A percentile compares a stretch with the other conserved stretches of the same genome.
Conservation (phyloP, 1,284 basidiomycete species). For the Mycena citricolor region DNA sequence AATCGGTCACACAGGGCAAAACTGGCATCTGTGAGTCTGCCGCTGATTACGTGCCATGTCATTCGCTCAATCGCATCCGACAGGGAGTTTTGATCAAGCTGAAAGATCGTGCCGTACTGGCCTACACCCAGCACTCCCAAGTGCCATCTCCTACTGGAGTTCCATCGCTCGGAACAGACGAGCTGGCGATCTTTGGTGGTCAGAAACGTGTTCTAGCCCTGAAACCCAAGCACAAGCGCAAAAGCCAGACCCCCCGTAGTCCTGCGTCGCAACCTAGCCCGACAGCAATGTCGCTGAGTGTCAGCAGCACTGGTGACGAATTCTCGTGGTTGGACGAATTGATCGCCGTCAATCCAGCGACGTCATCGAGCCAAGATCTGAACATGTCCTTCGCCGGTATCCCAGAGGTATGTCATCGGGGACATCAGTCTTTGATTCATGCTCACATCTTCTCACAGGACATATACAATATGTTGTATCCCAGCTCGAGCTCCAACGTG, state of each 20-base stretch:
- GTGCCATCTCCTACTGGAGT: constrained; percentile 14
- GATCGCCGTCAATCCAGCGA: constrained; percentile 1
- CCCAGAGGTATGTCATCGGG: constrained; percentile 4
- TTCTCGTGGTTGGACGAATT: constrained; percentile 20
- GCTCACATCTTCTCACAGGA: constrained; percentile 5
- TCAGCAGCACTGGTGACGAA: background rate
- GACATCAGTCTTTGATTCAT: background rate
- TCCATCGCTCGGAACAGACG: constrained; percentile 36
- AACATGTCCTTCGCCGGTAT: no score
- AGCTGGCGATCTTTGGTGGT: constrained; percentile 57
- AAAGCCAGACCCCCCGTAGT: background rate
- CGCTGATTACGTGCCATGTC: background rate
- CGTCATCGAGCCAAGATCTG: background rate
- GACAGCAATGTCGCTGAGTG: background rate
- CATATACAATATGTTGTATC: constrained; percentile 14
- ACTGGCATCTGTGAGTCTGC: constrained; percentile 39
- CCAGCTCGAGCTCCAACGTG: background rate
- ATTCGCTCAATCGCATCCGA: background rate
- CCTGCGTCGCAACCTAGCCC: background rate
- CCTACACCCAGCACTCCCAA: constrained; percentile 32
- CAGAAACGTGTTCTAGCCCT: constrained; percentile 39
- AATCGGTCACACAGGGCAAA: constrained; percentile 39
- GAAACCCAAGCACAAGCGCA: constrained; percentile 22
- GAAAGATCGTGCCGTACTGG: constrained; percentile 40
- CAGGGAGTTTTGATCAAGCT: constrained; percentile 42